phyloP scores from a whole-genome alignment of 371 early-diverging fungal species.

The Capillidium rhysosporum region DNA sequence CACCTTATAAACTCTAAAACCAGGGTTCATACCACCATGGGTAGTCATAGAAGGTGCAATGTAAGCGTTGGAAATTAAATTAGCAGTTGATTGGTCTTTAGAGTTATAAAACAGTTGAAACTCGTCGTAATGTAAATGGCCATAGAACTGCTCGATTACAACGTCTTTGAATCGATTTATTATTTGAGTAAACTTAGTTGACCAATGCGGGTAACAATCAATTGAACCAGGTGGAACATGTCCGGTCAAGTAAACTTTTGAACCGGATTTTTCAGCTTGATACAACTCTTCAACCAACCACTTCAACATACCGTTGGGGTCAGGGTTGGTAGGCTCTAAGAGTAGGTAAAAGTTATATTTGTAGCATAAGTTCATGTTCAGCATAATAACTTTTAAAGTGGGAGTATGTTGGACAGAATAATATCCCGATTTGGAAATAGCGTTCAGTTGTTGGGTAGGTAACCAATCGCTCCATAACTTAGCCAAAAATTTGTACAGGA shows the following conservation, averaged over 20 bases:
- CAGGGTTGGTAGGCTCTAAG: not conserved
- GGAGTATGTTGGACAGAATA: constrained; percentile 7
- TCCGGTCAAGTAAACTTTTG: constrained; percentile 6
- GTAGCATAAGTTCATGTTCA: constrained; percentile 9
- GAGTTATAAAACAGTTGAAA: constrained; percentile 8
- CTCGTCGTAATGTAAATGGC: constrained; percentile 9
- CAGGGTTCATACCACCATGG: constrained; percentile 8
- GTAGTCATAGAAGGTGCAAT: constrained; percentile 10
- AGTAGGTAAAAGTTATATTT: not conserved
- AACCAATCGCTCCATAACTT: constrained; percentile 11
- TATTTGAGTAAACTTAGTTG: constrained; percentile 1
- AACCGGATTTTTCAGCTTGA: constrained; percentile 4
- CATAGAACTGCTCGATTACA: constrained; percentile 9
- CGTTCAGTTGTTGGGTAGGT: not conserved
- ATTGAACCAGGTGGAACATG: not conserved
- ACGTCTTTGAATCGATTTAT: constrained; percentile 5
- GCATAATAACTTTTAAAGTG: constrained; percentile 5
- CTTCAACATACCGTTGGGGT: constrained; percentile 9
- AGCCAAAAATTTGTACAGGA: constrained; percentile 6
- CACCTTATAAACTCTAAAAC: constrained; percentile 9
- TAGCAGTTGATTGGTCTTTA: not conserved
- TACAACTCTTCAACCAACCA: constrained; percentile 8
- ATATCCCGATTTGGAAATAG: constrained; percentile 4
- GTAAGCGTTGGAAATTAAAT: constrained; percentile 4
- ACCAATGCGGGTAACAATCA: constrained; percentile 3